These are phyloP conservation scores for Hypocrella siamensis DNA, from an alignment of 2,329 filamentous ascomycete species.

Conservation along the genomic window DNA sequence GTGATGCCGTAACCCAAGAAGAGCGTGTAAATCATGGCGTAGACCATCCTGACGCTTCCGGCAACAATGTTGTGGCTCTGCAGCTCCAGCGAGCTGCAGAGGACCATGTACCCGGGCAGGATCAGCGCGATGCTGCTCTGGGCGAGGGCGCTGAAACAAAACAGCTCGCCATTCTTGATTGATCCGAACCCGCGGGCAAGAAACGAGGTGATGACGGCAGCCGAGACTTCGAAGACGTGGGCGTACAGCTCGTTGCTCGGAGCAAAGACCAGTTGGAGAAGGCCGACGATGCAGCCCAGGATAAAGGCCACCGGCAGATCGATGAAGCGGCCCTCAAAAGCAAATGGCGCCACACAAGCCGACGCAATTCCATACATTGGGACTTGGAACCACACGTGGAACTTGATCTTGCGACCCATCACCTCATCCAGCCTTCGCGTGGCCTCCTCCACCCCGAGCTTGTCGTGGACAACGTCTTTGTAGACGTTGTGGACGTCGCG, in stretches of 20 bases:
- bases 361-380: slow-evolving; percentile 62
- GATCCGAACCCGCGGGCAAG: slow-evolving; percentile 55
- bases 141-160: slow-evolving; percentile 57
- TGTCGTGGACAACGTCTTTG: slow-evolving; percentile 68
- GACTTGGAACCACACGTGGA: slow-evolving; percentile 38
- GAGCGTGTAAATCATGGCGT: slow-evolving; percentile 59
- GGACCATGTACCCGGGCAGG: slow-evolving; percentile 41
- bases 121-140: slow-evolving; percentile 66
- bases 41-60: slow-evolving; percentile 60
- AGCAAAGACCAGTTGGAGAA: slow-evolving; percentile 59
- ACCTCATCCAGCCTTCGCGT: slow-evolving; percentile 43
- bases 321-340: slow-evolving; percentile 60
- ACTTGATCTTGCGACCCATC: slow-evolving; percentile 28
- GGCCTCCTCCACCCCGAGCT: slow-evolving; percentile 57
- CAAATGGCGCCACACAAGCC: slow-evolving; percentile 62
- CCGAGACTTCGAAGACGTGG: slow-evolving; percentile 34
- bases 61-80: slow-evolving; percentile 56
- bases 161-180: slow-evolving; percentile 38
- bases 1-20: slow-evolving; percentile 63
- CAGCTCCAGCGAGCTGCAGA: slow-evolving; percentile 42
- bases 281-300: slow-evolving; percentile 57
- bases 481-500: slow-evolving; percentile 63
- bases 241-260: slow-evolving; percentile 58
- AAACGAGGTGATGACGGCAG: slow-evolving; percentile 51
- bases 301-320: slow-evolving; percentile 66